These are phyloP conservation scores for Fusarium euwallaceae DNA, from an alignment of 2,329 filamentous ascomycete genomes.

Conservation along the genomic window DNA sequence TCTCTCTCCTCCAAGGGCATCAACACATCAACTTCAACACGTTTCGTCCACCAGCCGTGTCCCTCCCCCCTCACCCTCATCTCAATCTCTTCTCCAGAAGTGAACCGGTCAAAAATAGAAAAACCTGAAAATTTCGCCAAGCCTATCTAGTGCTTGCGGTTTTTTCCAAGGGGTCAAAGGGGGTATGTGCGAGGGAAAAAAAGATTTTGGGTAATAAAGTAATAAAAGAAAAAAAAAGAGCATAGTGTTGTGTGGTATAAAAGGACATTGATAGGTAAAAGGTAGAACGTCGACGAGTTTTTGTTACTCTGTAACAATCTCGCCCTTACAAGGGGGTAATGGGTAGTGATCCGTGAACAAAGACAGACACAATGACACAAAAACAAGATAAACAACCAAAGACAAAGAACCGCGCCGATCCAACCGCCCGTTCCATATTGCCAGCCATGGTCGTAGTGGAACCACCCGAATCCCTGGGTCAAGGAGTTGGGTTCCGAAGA, in stretches of 20 bases:
- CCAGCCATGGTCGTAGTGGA: constrained; percentile 39
- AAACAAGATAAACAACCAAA: constrained; percentile 33
- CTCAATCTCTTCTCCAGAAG: constrained; percentile 26
- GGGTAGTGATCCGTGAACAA: constrained; percentile 38
- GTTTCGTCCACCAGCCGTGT: constrained; percentile 4
- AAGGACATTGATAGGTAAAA: constrained; percentile 12
- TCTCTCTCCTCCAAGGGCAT: neutral
- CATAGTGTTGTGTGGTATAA: constrained; percentile 40
- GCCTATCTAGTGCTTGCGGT: constrained; percentile 21
- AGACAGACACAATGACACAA: constrained; percentile 34
- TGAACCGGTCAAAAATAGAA: constrained; percentile 30
- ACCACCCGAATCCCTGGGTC: constrained; percentile 16
- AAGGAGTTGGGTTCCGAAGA: constrained; percentile 32
- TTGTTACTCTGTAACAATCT: constrained; percentile 19
- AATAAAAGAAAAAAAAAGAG: constrained; percentile 23
- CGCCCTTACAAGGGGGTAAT: constrained; percentile 26
- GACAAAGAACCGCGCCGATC: constrained; percentile 48
- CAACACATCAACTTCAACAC: constrained; percentile 13
- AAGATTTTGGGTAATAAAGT: constrained; percentile 22
- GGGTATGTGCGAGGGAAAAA: constrained; percentile 43
- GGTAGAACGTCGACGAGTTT: constrained; percentile 5
- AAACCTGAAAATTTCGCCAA: constrained; percentile 19
- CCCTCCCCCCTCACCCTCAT: neutral
- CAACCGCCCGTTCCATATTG: constrained; percentile 43
- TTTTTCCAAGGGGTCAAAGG: constrained; percentile 12